Evolutionary conservation across 2,329 filamentous ascomycete genomes (phyloP).

Genomic region (Ophiostoma tasmaniense): DNA sequence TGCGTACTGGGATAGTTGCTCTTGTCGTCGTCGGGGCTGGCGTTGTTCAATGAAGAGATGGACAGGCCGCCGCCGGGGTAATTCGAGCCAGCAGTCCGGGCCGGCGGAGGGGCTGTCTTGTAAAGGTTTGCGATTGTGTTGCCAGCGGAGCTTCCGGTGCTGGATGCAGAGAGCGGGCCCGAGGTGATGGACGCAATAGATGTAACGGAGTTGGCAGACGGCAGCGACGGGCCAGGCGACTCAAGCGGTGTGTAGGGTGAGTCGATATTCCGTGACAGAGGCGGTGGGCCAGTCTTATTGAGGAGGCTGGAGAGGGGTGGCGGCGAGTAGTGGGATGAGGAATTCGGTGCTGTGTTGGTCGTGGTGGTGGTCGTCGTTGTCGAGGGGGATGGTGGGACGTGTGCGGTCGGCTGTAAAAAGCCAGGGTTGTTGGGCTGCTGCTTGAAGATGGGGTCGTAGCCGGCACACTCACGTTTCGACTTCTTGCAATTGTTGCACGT

Average conservation of each 20-base stretch:
- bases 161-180: neutral
- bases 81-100: neutral
- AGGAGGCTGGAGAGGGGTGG: neutral
- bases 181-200: neutral
- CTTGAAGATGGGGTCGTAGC: slow-evolving; percentile 84
- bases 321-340: slow-evolving; percentile 6
- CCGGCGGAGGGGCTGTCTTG: neutral
- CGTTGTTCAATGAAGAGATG: neutral
- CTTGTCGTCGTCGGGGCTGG: neutral
- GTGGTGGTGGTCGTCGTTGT: neutral
- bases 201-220: neutral
- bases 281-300: neutral
- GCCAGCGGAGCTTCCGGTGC: neutral
- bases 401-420: neutral
- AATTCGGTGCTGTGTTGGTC: neutral
- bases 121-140: neutral
- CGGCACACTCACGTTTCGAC: slow-evolving; percentile 76
- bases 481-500: slow-evolving; percentile 86
- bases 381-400: neutral
- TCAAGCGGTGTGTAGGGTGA: neutral
- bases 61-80: neutral
- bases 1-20: neutral
- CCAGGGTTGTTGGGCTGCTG: slow-evolving; percentile 42
- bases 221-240: neutral
- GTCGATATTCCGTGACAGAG: neutral